Base-by-base conservation (phyloP, 164 flowering plant species). In the Liquidambar formosana region DNA sequence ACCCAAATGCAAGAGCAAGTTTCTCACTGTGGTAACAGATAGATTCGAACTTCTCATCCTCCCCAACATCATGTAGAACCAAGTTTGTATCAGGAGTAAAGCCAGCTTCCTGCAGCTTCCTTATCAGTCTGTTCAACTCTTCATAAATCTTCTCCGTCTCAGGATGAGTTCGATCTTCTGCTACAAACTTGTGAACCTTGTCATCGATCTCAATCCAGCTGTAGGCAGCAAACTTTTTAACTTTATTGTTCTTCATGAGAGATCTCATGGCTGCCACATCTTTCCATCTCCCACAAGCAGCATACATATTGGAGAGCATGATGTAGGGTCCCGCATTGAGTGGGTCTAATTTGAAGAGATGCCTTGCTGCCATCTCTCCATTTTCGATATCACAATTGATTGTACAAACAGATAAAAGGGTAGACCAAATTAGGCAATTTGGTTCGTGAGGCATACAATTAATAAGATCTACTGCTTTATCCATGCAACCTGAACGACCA, bases 251-350 rank as follows among this genome's bases (percentile, higher is more conserved):
- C 58, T 85, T 78, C 89, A 86, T 83, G 16, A 78, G 78, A 58
- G 84, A 77, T 70, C 91, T 85, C 53, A 85, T 52, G 9, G 71
- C 68, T 44, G 84, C 87, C 10, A 80, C 84, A 61, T 80, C 82
- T 27, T 76, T 58, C 88, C 90, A 86, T 75, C 83, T 78, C 44
- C 84, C 85, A 54, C 66, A 38, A 59, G 80, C 68, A 43, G 92
- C 92, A 79, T 77, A 84, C 81, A 86, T 76, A 75, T 88, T 88
- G 12, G 90, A 86, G n/a, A 86, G 77, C 82, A 82, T 81, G 47
- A 88, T 76, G 38, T 88, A 83, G 33, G 90, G 86, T 49, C 77
- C 83, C 14, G 86, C 82, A 72, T 81, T 75, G 0, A 44, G 61
- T 13, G 90, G 84, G 8, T 86, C 83, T 61, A 86, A 33, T 65